These are phyloP conservation scores for Magnolia sinica DNA, from an alignment of 164 flowering plant species.

Conservation along the genomic window DNA sequence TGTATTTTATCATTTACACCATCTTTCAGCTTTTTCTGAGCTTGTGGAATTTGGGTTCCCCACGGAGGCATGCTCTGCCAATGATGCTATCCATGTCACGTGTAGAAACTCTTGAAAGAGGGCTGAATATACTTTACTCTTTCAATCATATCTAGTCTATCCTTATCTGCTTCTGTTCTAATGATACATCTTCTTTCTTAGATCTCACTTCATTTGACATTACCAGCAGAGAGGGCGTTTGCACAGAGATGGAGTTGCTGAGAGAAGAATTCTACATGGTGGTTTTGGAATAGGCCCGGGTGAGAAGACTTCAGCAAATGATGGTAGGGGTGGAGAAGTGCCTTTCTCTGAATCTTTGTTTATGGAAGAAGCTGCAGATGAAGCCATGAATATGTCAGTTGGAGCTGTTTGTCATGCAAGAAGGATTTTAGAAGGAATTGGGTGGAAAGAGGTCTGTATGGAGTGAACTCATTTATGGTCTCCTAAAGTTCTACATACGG, in stretches of 20 bases:
- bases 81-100: no score
- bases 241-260: slow-evolving; percentile 91
- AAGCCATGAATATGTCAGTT: slow-evolving; percentile 68
- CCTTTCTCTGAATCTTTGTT: slow-evolving; percentile 26
- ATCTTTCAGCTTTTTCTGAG: no score
- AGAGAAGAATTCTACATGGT: slow-evolving; percentile 85
- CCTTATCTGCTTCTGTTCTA: no score
- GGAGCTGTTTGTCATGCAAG: slow-evolving; percentile 86
- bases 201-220: neutral
- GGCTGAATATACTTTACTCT: no score
- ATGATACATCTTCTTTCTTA: no score
- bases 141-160: no score
- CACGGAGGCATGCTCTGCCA: no score
- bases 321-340: slow-evolving; percentile 11
- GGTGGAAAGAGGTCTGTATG: slow-evolving; percentile 85
- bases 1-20: no score
- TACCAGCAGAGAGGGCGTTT: slow-evolving; percentile 31
- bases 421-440: slow-evolving; percentile 77
- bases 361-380: slow-evolving; percentile 61
- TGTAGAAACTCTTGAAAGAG: no score
- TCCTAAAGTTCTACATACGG: no score
- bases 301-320: slow-evolving; percentile 42
- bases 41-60: no score
- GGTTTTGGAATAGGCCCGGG: slow-evolving; percentile 91
- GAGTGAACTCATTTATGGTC: neutral